Evolutionary conservation across 164 flowering plant species (phyloP), one percentile per base, ranked within the genome.

Genomic region (Stephania cephalantha): DNA sequence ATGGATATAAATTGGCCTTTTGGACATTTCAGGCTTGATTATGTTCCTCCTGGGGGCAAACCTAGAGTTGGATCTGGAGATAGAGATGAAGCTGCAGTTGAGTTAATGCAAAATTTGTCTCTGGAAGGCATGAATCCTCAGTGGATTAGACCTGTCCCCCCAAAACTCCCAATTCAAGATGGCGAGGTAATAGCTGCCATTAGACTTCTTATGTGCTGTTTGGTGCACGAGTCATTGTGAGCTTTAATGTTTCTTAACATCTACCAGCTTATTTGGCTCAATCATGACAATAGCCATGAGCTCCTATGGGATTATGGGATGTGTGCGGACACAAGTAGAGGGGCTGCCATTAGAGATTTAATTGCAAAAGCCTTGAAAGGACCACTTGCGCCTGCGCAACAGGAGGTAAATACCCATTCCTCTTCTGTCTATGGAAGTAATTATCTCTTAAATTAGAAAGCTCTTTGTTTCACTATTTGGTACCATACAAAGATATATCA

Each of bases 251-350:
- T 73, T 64, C 10, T 44, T 66, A 66, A 45, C 50, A 7, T 77
- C 67, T 70, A 82, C 50, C 92, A 95, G 99, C 88, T 93, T 78
- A 85, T 87, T 76, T 96, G 98, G 98, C 88, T 96, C 67, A 91
- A 90, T 81, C 95, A 92, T 72, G 97, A 89, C 69, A 91, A 87
- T 78, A 88, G 84, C 79, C 97, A 94, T 82, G 98, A 94, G 81
- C 93, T 92, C 52, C 75, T 86, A 68, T 96, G 99, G 99, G 99
- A 96, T 81, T 83, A 89, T 82, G 91, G 92, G 29, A 96, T 96
- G 99, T 96, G 97, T 84, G 98, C 96, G 79, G 99, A 96, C 82
- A 91, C 96, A 61, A 96, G 95, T 79, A 88, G 89, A 83, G 97
- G 95, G 44, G 92, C 89, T 52, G 92, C 93, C n/a, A 88, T 94